These are phyloP conservation scores for Pestalotiopsis sp. DNA, from an alignment of 2,329 filamentous ascomycete species.

Conservation along the genomic window DNA sequence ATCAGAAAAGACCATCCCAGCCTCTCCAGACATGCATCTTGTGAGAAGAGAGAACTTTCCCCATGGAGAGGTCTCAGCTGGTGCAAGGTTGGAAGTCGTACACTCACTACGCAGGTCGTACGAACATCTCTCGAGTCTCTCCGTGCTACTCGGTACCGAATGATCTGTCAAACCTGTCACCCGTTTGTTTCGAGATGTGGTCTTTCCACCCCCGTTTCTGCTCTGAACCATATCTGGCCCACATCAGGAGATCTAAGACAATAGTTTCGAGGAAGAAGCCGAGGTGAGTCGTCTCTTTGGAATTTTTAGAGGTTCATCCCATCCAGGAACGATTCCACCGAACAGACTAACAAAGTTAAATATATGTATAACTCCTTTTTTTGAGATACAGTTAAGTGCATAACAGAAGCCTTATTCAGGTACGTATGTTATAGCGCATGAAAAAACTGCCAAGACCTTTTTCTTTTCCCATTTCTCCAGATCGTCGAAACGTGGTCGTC, in stretches of 20 bases:
- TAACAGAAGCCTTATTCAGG: background rate
- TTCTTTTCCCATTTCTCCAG: background rate
- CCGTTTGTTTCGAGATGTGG: background rate
- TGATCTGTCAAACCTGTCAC: background rate
- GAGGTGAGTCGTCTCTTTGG: background rate
- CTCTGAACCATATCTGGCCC: background rate
- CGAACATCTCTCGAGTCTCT: too few relatives aligned
- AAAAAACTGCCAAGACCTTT: background rate
- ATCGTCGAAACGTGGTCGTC: constrained; percentile 2
- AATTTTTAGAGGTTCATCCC: too few relatives aligned
- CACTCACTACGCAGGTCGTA: too few relatives aligned
- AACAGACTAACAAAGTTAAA: background rate
- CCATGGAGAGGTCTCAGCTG: too few relatives aligned
- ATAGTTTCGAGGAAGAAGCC: background rate
- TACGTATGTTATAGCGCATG: too few relatives aligned
- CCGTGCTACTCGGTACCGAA: background rate
- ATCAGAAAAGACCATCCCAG: background rate
- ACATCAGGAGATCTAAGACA: background rate
- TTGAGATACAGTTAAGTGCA: background rate
- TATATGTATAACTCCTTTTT: background rate
- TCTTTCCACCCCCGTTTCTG: background rate
- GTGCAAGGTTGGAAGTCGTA: too few relatives aligned
- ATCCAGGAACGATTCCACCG: background rate
- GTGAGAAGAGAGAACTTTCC: too few relatives aligned
- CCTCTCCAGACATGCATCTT: background rate